Conservation (phyloP, 1,139 yeast genomes). For the Saccharomycopsis hybrid region DNA sequence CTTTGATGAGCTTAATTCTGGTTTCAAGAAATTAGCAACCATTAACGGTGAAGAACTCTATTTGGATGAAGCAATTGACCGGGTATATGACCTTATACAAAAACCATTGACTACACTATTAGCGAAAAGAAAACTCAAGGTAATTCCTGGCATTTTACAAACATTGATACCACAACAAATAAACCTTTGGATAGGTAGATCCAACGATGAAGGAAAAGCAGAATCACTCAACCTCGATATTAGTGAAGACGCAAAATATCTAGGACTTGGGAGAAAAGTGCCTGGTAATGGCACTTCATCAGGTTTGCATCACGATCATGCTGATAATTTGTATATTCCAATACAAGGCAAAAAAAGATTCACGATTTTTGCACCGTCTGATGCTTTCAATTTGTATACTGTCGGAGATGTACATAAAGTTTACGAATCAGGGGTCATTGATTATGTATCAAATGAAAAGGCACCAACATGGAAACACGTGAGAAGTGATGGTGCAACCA, state of each 20-base stretch:
- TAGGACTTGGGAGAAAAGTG: conserved; percentile 45
- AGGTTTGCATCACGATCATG: conserved; percentile 75
- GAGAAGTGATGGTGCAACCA: conserved; percentile 56
- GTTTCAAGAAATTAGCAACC: conserved; percentile 34
- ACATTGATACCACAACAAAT: conserved; percentile 59
- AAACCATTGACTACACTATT: conserved; percentile 51
- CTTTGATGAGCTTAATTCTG: conserved; percentile 43
- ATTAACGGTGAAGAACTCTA: conserved; percentile 25
- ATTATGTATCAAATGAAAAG: conserved; percentile 44
- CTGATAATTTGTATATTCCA: conserved; percentile 63
- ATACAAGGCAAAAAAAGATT: conserved; percentile 58
- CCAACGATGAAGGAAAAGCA: conserved; percentile 21
- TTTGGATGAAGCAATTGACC: conserved; percentile 29
- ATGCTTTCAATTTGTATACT: conserved; percentile 50
- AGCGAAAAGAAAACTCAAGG: conserved; percentile 30
- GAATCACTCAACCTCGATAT: conserved; percentile 22
- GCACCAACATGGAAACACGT: conserved; percentile 56
- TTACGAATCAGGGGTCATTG: conserved; percentile 58
- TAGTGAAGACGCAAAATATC: conserved; percentile 26
- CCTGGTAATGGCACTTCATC: conserved; percentile 58
- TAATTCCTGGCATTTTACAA: conserved; percentile 35
- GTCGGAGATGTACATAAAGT: conserved; percentile 49
- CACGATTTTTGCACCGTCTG: conserved; percentile 57
- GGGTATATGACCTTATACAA: conserved; percentile 47
- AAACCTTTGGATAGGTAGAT: conserved; percentile 61